A percentile compares a stretch with the other conserved stretches of the same genome.
Evolutionary conservation across 2,329 filamentous ascomycete genomes (phyloP).

Genomic region (Clonostachys byssicola): DNA sequence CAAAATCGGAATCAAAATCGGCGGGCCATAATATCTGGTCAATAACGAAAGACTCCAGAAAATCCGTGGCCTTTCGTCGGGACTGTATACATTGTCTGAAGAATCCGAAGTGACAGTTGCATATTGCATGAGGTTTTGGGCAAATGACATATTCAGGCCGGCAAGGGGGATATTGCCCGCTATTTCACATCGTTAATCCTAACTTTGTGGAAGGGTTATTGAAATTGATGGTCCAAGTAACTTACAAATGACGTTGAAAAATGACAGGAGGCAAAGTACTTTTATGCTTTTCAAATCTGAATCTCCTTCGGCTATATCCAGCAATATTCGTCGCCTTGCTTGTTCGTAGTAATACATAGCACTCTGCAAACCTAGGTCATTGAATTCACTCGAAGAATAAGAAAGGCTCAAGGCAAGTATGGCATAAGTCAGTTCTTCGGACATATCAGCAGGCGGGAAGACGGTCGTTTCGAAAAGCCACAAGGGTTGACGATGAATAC

Average conservation of each 20-base stretch:
- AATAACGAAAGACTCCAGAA: neutral
- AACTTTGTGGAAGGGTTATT: too few species aligned
- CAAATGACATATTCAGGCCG: neutral
- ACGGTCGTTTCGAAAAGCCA: neutral
- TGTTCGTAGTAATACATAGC: neutral
- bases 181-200: neutral
- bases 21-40: neutral
- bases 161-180: neutral
- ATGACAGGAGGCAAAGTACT: neutral
- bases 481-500: slow-evolving; percentile 1
- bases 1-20: neutral
- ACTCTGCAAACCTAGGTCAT: neutral
- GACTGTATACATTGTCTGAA: neutral
- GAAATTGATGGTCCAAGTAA: neutral
- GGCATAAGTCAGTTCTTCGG: neutral
- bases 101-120: neutral
- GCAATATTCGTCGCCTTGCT: neutral
- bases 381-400: neutral
- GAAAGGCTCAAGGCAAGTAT: neutral
- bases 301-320: neutral
- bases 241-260: neutral
- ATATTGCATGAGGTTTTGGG: neutral
- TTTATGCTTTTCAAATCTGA: neutral
- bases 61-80: neutral
- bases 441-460: neutral